A percentile compares a stretch with the other conserved stretches of the same genome.
These are phyloP conservation scores for Ceratocystis diversiconidia DNA, from an alignment of 2,329 filamentous ascomycete genomes.

Conservation along the genomic window DNA sequence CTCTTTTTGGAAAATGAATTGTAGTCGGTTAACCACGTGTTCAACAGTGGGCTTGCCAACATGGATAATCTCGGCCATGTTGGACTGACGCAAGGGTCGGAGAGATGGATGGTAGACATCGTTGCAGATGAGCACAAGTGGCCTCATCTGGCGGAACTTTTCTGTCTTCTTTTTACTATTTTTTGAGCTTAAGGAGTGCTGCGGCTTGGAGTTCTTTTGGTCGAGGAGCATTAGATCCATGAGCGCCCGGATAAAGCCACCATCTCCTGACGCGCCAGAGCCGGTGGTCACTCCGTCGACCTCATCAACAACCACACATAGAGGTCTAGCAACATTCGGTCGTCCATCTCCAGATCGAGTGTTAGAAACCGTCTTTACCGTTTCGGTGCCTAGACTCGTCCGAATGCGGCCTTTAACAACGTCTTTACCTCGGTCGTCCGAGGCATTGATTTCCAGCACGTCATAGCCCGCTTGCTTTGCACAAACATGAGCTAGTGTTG, in stretches of 20 bases:
- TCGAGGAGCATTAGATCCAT: constrained; percentile 81
- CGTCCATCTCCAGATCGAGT: not conserved
- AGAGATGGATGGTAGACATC: constrained; percentile 89
- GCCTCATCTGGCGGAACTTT: constrained; percentile 72
- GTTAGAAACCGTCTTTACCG: constrained; percentile 62
- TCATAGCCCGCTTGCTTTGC: constrained; percentile 92
- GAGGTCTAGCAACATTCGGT: constrained; percentile 56
- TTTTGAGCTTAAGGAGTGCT: constrained; percentile 22
- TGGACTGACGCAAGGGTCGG: constrained; percentile 70
- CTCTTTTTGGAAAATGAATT: constrained; percentile 75
- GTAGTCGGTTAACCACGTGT: constrained; percentile 68
- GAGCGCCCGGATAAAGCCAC: constrained; percentile 86
- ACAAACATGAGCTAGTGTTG: constrained; percentile 89
- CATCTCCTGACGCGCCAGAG: constrained; percentile 63
- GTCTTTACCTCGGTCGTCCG: constrained; percentile 78
- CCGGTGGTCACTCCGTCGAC: constrained; percentile 87
- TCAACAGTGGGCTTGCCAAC: constrained; percentile 80
- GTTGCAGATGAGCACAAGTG: constrained; percentile 89
- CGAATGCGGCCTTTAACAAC: constrained; percentile 85
- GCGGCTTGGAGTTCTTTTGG: constrained; percentile 51
- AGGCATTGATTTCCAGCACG: constrained; percentile 93
- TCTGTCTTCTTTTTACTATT: constrained; percentile 58
- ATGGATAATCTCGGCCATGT: constrained; percentile 76
- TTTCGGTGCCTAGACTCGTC: constrained; percentile 87
- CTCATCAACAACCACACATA: constrained; percentile 91